Conservation (phyloP, 1,284 basidiomycete species). For the Lentinula novae-zelandiae region DNA sequence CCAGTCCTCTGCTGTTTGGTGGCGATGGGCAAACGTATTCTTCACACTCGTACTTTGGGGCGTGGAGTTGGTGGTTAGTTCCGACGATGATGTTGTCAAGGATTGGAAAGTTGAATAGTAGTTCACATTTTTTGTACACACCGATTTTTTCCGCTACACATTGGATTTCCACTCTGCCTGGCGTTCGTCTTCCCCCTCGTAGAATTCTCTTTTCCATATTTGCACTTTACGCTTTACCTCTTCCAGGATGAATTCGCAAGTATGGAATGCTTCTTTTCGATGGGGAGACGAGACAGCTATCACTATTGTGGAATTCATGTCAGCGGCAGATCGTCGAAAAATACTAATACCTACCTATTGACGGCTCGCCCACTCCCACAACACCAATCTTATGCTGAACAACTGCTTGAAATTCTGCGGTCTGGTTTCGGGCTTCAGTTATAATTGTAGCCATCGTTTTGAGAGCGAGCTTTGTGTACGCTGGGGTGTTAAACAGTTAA, state of each 20-base stretch:
- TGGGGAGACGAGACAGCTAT: conserved; percentile 86
- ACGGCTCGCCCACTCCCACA: conserved; percentile 76
- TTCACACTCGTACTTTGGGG: conserved; percentile 80
- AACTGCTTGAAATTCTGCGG: conserved; percentile 45
- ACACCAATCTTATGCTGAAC: conserved; percentile 78
- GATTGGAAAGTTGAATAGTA: conserved; percentile 75
- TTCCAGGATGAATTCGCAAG: conserved; percentile 81
- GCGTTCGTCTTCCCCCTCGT: conserved; percentile 59
- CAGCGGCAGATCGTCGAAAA: too few species aligned
- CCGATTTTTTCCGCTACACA: conserved; percentile 11
- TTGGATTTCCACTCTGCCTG: conserved; percentile 78
- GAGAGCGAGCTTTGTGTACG: conserved; percentile 80
- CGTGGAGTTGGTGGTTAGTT: conserved; percentile 73
- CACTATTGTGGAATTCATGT: conserved; percentile 31
- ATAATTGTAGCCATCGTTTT: conserved; percentile 72
- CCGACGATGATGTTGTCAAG: conserved; percentile 69
- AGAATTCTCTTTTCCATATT: conserved; percentile 90
- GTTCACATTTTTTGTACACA: conserved; percentile 12
- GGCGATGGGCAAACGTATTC: conserved; percentile 86
- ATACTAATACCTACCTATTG: conserved; percentile 43
- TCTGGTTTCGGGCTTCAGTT: conserved; percentile 36
- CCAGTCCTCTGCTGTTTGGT: conserved; percentile 85
- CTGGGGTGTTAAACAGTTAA: conserved; percentile 21
- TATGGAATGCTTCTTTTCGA: conserved; percentile 75
- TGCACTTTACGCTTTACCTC: conserved; percentile 79